Base-by-base conservation (phyloP, 148 eudicot species). In the Dysphania ambrosioides region DNA sequence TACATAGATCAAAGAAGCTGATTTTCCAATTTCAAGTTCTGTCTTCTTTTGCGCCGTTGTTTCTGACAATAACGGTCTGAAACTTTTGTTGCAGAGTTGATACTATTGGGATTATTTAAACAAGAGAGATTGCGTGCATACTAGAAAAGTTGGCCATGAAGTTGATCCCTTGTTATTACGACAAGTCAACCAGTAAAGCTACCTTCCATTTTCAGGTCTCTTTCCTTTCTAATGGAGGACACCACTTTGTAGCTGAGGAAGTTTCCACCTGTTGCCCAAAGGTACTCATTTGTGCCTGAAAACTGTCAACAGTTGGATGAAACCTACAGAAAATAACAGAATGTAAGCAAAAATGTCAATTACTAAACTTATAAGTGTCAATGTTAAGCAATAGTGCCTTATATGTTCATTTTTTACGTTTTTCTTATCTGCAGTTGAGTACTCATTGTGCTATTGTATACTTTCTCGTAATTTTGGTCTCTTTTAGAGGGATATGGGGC, bases 111-210 rank as follows among this genome's bases (percentile, higher is more conserved):
- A 8, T 81, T 81, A 41, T 47, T 81, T 31, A n/a, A n/a, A n/a
- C 83, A 81, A 77, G 80, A 69, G 38, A 72, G 2, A 41, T 81
- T 64, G 57, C 26, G 66, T 81, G 83, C 67, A 35, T 81, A 12
- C 70, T 71, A 11, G 61, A 67, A 44, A 29, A 24, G 21, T 44
- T 68, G 16, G 71, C 34, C 16, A 30, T 38, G 2, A 63, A 60
- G 11, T 81, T 80, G 83, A 77, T 69, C 35, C 83, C 83, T 72
- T 81, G 83, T 67, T n/a, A n/a, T n/a, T 13, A 59, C 57, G 72
- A 57, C 0, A 15, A 27, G 44, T 47, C 32, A 6, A 23, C 19
- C 59, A 47, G 66, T 26, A 15, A 29, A 40, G 10, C 53, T 13
- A 42, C 34, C 21, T 18, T 49, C 8, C 61, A 63, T 71, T 47